A percentile compares a stretch with the other conserved stretches of the same genome.
Conservation (phyloP, 2,329 filamentous ascomycete genomes). For the Diplodia intermedia region DNA sequence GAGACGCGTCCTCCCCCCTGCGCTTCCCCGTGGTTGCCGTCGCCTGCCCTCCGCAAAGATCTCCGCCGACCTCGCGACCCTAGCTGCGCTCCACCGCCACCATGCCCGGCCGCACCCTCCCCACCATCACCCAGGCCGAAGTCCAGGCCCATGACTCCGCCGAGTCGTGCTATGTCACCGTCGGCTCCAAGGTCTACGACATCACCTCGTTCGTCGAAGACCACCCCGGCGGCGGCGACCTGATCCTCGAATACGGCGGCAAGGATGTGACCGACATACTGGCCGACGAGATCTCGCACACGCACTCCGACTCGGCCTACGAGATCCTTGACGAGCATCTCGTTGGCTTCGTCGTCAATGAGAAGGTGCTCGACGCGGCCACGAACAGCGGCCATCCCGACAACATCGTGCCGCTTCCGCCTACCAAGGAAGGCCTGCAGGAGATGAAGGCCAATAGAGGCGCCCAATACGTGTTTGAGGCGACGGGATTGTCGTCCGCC, state of each 20-base stretch:
- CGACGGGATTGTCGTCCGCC: conserved; percentile 86
- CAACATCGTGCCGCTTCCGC: conserved; percentile 61
- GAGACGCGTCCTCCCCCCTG: conserved; percentile 6
- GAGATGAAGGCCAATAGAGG: conserved; percentile 61
- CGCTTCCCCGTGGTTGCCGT: neutral
- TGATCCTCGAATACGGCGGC: conserved; percentile 88
- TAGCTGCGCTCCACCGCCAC: conserved; percentile 31
- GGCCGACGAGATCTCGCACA: conserved; percentile 81
- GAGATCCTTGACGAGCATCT: conserved; percentile 89
- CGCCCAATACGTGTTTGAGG: conserved; percentile 57
- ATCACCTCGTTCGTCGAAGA: conserved; percentile 88
- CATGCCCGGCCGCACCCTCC: conserved; percentile 84
- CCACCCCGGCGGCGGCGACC: conserved; percentile 87
- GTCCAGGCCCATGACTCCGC: conserved; percentile 79
- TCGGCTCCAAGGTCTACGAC: conserved; percentile 92
- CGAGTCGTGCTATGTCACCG: conserved; percentile 90
- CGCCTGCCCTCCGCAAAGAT: conserved; percentile 3
- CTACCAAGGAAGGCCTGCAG: conserved; percentile 53
- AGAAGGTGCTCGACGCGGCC: conserved; percentile 61
- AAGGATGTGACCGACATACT: conserved; percentile 85
- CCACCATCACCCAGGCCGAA: conserved; percentile 80
- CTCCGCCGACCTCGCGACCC: conserved; percentile 1
- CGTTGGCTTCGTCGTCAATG: conserved; percentile 77
- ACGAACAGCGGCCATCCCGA: conserved; percentile 56
- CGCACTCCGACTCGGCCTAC: conserved; percentile 91